These are phyloP conservation scores for Pugionium dolabratum DNA, from an alignment of 345 rosid species.

Conservation along the genomic window DNA sequence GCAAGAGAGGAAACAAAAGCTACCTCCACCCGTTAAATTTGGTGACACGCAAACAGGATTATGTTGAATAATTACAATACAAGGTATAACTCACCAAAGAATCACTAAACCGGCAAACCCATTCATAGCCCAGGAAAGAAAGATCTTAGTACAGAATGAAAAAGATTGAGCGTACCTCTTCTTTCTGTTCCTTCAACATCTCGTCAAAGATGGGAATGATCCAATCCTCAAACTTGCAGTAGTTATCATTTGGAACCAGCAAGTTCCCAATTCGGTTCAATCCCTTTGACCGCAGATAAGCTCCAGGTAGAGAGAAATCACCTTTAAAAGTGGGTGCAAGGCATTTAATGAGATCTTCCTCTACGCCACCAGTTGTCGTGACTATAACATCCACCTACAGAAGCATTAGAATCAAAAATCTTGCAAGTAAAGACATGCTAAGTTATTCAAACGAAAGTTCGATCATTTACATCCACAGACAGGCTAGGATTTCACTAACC, in stretches of 20 bases:
- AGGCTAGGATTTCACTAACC: slow-evolving; percentile 48
- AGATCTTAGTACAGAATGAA: background rate
- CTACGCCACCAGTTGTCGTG: slow-evolving; percentile 94
- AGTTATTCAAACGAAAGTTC: background rate
- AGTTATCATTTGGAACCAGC: slow-evolving; percentile 90
- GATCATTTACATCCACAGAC: too few relatives aligned
- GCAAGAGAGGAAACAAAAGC: slow-evolving; percentile 19
- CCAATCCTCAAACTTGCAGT: slow-evolving; percentile 99
- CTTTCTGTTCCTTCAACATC: slow-evolving; percentile 87
- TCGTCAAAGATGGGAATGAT: slow-evolving; percentile 83
- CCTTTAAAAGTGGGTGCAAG: slow-evolving; percentile 93
- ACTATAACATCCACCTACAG: slow-evolving; percentile 90
- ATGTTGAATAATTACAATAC: too few relatives aligned
- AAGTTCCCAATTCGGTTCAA: slow-evolving; percentile 91
- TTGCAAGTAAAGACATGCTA: background rate
- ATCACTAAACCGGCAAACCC: too few relatives aligned
- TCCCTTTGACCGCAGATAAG: slow-evolving; percentile 74
- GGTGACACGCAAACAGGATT: too few relatives aligned
- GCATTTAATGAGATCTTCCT: slow-evolving; percentile 95
- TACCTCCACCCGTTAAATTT: too few relatives aligned
- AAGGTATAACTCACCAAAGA: too few relatives aligned
- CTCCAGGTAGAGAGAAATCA: slow-evolving; percentile 81
- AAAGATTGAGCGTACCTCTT: slow-evolving; percentile 49
- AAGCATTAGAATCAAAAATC: background rate
- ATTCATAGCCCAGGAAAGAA: too few relatives aligned